phyloP scores from a whole-genome alignment of 1,284 basidiomycete species.

The Boletus calvinii region DNA sequence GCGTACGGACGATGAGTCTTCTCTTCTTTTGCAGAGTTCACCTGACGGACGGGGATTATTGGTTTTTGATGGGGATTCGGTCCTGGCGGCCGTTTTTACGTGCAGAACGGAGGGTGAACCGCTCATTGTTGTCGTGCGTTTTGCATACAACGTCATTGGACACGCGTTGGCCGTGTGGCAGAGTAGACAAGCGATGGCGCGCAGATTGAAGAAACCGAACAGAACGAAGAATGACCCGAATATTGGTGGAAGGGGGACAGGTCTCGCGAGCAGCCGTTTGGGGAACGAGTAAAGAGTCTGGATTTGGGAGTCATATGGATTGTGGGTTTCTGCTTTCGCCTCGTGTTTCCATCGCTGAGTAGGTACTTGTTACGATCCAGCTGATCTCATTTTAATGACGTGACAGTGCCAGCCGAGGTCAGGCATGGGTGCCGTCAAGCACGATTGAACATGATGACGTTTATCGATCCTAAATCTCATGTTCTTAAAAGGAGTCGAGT shows the following conservation, averaged over 20 bases:
- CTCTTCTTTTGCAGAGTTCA: conserved; percentile 5
- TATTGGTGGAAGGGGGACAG: background rate
- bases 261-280: background rate
- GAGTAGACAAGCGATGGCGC: conserved; percentile 10
- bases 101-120: conserved; percentile 13
- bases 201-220: background rate
- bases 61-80: conserved; percentile 12
- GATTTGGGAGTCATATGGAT: background rate
- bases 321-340: conserved; percentile 11
- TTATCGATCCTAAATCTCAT: conserved; percentile 1
- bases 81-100: conserved; percentile 23
- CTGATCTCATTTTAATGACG: conserved; percentile 8
- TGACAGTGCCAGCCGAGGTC: conserved; percentile 1
- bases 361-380: background rate
- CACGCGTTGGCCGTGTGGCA: conserved; percentile 26
- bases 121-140: conserved; percentile 12
- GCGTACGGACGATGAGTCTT: background rate
- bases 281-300: background rate
- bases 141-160: conserved; percentile 21
- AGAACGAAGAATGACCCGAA: background rate
- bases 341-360: conserved; percentile 20
- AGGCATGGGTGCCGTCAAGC: background rate
- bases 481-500: conserved; percentile 6
- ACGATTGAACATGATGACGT: background rate
- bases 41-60: conserved; percentile 9